Base-by-base conservation (phyloP, 768 basidiomycete genomes). In the Tephrocybe sp. region DNA sequence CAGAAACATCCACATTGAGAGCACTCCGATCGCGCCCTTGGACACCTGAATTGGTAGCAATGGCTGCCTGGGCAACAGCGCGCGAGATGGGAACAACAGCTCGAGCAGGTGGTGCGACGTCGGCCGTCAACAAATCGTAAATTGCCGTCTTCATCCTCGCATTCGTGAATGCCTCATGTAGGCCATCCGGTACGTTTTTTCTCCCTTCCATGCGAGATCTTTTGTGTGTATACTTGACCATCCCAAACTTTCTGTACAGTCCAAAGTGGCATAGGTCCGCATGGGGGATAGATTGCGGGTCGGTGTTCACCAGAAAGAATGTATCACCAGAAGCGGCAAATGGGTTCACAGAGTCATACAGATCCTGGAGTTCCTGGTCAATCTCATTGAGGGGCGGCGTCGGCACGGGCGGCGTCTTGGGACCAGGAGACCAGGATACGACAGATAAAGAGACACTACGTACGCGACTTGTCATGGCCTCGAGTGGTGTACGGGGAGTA, bases 381-480 rank as follows among this genome's bases (percentile, higher is more conserved):
- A 62, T 42, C 15, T 54, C 55, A 13, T 50, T 44, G 16, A 39
- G 9, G n/a, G n/a, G n/a, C n/a, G n/a, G n/a, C 12, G 37, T 45
- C 4, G 43, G 25, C 47, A 46, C 50, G n/a, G 56, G 39, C n/a
- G n/a, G n/a, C 10, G 38, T 15, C 21, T 51, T 51, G 2, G 9
- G n/a, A 33, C 50, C 24, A 34, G 50, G 40, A 23, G 50, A 45
- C 50, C 50, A 51, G 5, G 50, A 51, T 3, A 41, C 48, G 8
- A 52, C 55, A 44, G 54, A 59, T n/a, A 43, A 19, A 15, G 56
- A 53, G 25, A 58, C 50, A n/a, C 57, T 57, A 11, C 61, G 61
- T 23, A 64, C 59, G n/a, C 61, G 49, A 21, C 59, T 60, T 19
- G 58, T 54, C 9, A 66, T 49, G 6, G 63, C 46, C n/a, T 43